These are phyloP conservation scores for Exsudoporus frostii DNA, from an alignment of 768 basidiomycete genomes.

Conservation along the genomic window DNA sequence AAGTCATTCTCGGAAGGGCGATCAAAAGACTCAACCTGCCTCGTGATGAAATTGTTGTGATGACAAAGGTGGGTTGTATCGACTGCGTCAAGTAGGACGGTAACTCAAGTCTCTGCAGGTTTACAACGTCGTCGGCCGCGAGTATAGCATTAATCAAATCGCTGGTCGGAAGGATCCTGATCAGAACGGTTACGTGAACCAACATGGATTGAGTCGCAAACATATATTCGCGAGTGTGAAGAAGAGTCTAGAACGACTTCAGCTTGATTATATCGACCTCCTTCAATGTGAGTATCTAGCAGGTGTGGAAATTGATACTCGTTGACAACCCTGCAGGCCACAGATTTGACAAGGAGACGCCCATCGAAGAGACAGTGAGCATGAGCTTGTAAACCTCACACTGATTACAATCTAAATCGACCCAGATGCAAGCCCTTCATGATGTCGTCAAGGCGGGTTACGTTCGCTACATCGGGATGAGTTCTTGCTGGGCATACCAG, in stretches of 20 bases:
- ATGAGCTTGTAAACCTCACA: background rate
- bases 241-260: conserved; percentile 39
- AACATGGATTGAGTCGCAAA: conserved; percentile 46
- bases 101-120: conserved; percentile 22
- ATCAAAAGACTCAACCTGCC: conserved; percentile 65
- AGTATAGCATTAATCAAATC: conserved; percentile 13
- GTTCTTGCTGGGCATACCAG: conserved; percentile 41
- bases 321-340: conserved; percentile 32
- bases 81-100: background rate
- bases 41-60: conserved; percentile 72
- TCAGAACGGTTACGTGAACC: conserved; percentile 45
- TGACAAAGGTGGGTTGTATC: conserved; percentile 58
- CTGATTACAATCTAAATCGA: background rate
- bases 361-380: conserved; percentile 43
- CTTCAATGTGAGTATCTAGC: conserved; percentile 40
- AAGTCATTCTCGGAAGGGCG: conserved; percentile 66
- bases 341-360: conserved; percentile 49
- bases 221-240: conserved; percentile 59
- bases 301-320: background rate
- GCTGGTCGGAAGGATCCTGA: conserved; percentile 28
- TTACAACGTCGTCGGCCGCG: conserved; percentile 39
- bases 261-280: conserved; percentile 56
- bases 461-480: conserved; percentile 46
- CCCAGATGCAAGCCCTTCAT: conserved; percentile 46
- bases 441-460: conserved; percentile 49